phyloP scores from a whole-genome alignment of 2,329 filamentous ascomycete species.

The Metarhizium humberi region DNA sequence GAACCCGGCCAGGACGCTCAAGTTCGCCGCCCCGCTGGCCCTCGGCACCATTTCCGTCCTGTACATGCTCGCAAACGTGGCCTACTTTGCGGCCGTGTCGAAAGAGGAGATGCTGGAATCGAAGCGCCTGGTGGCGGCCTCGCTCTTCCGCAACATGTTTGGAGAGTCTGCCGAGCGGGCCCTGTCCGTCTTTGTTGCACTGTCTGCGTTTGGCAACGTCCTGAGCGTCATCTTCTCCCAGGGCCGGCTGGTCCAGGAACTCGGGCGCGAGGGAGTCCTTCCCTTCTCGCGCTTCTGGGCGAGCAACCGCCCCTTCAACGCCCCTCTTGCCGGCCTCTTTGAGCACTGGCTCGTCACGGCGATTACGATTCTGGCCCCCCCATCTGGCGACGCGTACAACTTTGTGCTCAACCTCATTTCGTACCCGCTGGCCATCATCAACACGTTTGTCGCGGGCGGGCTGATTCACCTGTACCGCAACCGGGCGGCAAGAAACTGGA shows the following conservation, averaged over 20 bases:
- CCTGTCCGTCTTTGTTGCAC: conserved; percentile 55
- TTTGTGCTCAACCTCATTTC: conserved; percentile 55
- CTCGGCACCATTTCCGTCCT: conserved; percentile 48
- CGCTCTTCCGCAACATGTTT: conserved; percentile 47
- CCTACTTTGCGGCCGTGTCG: conserved; percentile 53
- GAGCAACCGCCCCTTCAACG: conserved; percentile 54
- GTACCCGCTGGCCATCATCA: conserved; percentile 52
- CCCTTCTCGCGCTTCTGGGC: conserved; percentile 55
- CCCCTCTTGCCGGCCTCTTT: conserved; percentile 50
- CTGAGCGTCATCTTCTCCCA: conserved; percentile 61
- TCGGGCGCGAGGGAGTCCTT: conserved; percentile 57
- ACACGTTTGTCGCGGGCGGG: conserved; percentile 43
- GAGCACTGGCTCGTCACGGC: conserved; percentile 56
- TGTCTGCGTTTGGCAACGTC: conserved; percentile 60
- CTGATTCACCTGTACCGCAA: conserved; percentile 44
- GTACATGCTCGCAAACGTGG: conserved; percentile 59
- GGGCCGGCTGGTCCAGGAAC: conserved; percentile 55
- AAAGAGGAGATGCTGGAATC: conserved; percentile 42
- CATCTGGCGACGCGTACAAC: conserved; percentile 58
- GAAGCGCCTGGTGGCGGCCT: conserved; percentile 42
- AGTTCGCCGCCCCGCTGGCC: conserved; percentile 54
- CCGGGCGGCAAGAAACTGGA: conserved; percentile 38
- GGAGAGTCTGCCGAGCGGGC: conserved; percentile 45
- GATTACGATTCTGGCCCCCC: conserved; percentile 57
- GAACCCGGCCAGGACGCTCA: conserved; percentile 55